Base-by-base conservation (phyloP, 2,329 filamentous ascomycete species). In the Aspergillus tamarii region DNA sequence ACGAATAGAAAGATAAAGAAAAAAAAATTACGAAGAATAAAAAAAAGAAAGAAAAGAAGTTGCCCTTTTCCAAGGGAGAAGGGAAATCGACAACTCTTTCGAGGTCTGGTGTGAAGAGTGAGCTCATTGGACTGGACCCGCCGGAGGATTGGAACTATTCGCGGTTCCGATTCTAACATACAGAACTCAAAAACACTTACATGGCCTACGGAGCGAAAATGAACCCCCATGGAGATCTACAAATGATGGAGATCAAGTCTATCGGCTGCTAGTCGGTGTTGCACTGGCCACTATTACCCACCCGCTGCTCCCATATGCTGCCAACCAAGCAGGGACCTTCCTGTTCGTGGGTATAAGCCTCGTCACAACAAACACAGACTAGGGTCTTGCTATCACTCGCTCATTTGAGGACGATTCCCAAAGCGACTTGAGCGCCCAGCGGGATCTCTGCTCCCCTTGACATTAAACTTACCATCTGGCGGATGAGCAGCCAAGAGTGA, bases 201-300 rank as follows among this genome's bases (percentile, higher is more conserved):
- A 57, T 46, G 62, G 60, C 52, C 23, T 26, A 63, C 58, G 48
- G 55, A 59, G 43, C 48, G 12, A 57, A 57, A 64, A 52, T 55
- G 59, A 60, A 56, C 30, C 34, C 39, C 64, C 64, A 66, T 61
- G 60, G 64, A 69, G 74, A 77, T 76, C 73, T 73, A 68, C 73
- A 64, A 41, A 67, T 72, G 66, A 72, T 66, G 72, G 68, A 74
- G 73, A 76, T 76, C 74, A 73, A 70, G 67, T 75, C 73, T 75
- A 77, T 76, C 72, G 72, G 70, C 66, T 72, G 70, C 73, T 76
- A 76, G 70, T 72, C 66, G 45, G 48, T 43, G 53, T 70, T 69
- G 73, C 73, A 76, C 69, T 72, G 74, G 72, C 73, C 74, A 75
- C 69, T 64, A 62, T 63, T 69, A 67, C 64, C 65, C 57, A 66